Evolutionary conservation across 192 early-diverging fungal species (phyloP).

Genomic region (Coemansia aciculifera): DNA sequence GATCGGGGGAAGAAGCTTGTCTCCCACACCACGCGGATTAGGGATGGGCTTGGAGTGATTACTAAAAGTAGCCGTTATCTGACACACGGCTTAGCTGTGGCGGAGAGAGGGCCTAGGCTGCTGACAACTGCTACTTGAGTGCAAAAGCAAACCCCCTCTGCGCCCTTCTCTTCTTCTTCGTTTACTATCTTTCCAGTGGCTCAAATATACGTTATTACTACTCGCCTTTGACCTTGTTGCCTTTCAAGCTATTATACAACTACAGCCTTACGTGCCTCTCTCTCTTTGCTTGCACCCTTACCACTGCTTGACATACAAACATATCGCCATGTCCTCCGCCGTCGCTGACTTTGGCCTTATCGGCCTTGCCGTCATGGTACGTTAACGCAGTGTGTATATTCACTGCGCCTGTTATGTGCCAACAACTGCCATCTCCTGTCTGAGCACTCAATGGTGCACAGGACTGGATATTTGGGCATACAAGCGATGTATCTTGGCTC

Average conservation of each 20-base stretch:
- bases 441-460: not conserved
- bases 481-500: not conserved
- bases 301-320: not conserved
- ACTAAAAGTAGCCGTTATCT: conserved; percentile 5
- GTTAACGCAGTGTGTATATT: conserved; percentile 15
- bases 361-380: conserved; percentile 98
- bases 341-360: conserved; percentile 97
- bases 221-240: not conserved
- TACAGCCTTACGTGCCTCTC: conserved; percentile 7
- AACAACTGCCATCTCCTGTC: not conserved
- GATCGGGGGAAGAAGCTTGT: not conserved
- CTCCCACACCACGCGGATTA: not conserved
- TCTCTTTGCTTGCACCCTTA: not conserved
- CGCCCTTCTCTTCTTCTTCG: not conserved
- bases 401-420: not conserved
- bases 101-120: conserved; percentile 5
- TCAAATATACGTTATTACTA: conserved; percentile 7
- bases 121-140: not conserved
- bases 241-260: not conserved
- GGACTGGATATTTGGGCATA: not conserved
- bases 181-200: not conserved
- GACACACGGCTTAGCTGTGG: not conserved
- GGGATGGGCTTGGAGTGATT: not conserved
- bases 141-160: not conserved
- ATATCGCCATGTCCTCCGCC: conserved; percentile 26